phyloP scores from a whole-genome alignment of 176 grass and related monocot genomes.

The Canna indica region DNA sequence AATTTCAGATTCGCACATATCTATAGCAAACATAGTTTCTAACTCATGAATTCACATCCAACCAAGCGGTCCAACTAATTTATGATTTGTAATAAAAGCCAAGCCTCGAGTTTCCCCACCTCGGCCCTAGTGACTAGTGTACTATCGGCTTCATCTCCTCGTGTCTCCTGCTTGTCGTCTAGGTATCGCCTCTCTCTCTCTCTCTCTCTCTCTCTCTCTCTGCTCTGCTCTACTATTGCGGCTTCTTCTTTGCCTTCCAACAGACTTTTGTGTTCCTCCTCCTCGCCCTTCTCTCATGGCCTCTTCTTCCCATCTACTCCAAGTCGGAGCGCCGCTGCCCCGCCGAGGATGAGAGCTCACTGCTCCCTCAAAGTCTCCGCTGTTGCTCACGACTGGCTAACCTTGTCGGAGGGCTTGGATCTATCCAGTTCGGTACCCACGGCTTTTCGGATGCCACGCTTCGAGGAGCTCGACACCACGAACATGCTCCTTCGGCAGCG shows the following conservation, averaged over 20 bases:
- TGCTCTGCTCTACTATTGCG: too few species aligned
- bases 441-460: conserved; percentile 31
- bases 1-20: too few species aligned
- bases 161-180: too few species aligned
- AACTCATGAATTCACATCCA: too few species aligned
- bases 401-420: conserved; percentile 15
- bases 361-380: background rate
- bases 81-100: too few species aligned
- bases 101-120: too few species aligned
- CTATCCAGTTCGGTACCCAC: background rate
- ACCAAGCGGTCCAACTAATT: too few species aligned
- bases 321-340: background rate
- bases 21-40: too few species aligned
- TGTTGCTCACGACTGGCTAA: background rate
- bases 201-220: too few species aligned
- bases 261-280: background rate
- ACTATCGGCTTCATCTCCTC: too few species aligned
- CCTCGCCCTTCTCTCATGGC: conserved; percentile 5
- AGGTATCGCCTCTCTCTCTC: too few species aligned
- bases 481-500: conserved; percentile 77
- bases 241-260: background rate
- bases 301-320: background rate
- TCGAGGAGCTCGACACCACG: conserved; percentile 62
- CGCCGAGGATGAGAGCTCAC: background rate
- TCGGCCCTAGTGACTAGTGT: too few species aligned